These are phyloP conservation scores for Porogramme epimiltina DNA, from an alignment of 1,284 basidiomycete species.

Conservation along the genomic window DNA sequence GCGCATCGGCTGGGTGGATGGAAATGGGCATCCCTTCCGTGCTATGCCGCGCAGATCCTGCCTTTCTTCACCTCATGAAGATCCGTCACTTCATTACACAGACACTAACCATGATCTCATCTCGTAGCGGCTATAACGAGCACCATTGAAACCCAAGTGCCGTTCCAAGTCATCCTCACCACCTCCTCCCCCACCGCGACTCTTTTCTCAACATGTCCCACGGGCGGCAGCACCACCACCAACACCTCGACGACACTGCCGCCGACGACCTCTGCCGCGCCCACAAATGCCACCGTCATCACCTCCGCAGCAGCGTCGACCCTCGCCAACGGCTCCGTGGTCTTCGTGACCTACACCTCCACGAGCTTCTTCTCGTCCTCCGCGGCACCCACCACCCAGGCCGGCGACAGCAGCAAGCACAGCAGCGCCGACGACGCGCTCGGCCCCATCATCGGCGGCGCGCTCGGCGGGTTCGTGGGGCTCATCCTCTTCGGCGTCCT, in stretches of 20 bases:
- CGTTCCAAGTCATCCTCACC: conserved; percentile 22
- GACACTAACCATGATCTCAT: too few species aligned
- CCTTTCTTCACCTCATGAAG: too few species aligned
- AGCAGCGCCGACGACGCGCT: conserved; percentile 12
- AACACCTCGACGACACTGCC: conserved; percentile 1
- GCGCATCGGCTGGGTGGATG: too few species aligned
- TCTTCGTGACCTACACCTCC: conserved; percentile 14
- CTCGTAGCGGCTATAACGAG: neutral
- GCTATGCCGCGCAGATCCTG: too few species aligned
- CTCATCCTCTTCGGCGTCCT: conserved; percentile 24
- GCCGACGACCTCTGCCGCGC: neutral
- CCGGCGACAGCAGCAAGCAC: neutral
- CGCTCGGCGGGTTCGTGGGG: conserved; percentile 32
- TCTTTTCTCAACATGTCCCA: conserved; percentile 26
- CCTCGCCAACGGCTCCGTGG: conserved; percentile 21
- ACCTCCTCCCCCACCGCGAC: conserved; percentile 23
- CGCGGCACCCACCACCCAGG: conserved; percentile 1
- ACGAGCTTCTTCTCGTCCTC: conserved; percentile 11
- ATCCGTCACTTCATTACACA: too few species aligned
- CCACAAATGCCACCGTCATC: neutral
- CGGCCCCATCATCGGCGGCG: conserved; percentile 29
- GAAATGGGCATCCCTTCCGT: too few species aligned
- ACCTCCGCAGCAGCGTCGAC: conserved; percentile 18
- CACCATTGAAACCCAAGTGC: conserved; percentile 23
- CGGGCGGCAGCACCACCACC: neutral